These are phyloP conservation scores for Fusarium sp. DNA, from an alignment of 2,329 filamentous ascomycete species.

Conservation along the genomic window DNA sequence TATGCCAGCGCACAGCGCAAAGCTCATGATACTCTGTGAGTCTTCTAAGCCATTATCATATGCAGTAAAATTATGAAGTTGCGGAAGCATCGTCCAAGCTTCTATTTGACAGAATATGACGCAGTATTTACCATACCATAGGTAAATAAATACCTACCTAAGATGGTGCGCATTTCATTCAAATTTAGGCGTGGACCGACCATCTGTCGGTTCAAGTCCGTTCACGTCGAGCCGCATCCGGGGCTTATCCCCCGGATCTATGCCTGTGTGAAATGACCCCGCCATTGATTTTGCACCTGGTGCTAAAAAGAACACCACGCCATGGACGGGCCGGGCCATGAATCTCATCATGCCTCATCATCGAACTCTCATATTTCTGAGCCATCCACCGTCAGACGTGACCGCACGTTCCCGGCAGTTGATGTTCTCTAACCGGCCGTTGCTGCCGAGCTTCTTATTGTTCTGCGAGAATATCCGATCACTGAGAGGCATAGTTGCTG, in stretches of 20 bases:
- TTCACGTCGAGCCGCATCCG: constrained; percentile 25
- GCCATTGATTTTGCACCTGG: constrained; percentile 3
- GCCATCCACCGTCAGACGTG: constrained; percentile 42
- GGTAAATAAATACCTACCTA: too few species aligned
- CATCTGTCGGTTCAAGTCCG: constrained; percentile 7
- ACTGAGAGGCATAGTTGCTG: neutral
- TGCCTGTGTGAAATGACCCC: constrained; percentile 27
- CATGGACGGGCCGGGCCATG: constrained; percentile 33
- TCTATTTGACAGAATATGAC: constrained; percentile 3
- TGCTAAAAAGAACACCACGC: constrained; percentile 5
- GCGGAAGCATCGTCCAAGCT: constrained; percentile 1
- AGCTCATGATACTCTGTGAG: constrained; percentile 13
- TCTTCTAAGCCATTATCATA: neutral
- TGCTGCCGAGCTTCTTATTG: constrained; percentile 1
- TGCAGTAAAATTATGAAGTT: neutral
- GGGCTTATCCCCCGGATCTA: constrained; percentile 26
- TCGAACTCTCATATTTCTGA: constrained; percentile 13
- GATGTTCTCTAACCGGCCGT: neutral
- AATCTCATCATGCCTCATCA: constrained; percentile 18
- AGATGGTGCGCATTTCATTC: constrained; percentile 12
- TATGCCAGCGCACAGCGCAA: constrained; percentile 13
- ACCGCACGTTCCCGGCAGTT: constrained; percentile 29
- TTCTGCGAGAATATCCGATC: constrained; percentile 9
- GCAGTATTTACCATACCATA: neutral
- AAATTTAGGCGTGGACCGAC: constrained; percentile 6